Base-by-base conservation (phyloP, 1,284 basidiomycete species). In the Abortiporus biennis region DNA sequence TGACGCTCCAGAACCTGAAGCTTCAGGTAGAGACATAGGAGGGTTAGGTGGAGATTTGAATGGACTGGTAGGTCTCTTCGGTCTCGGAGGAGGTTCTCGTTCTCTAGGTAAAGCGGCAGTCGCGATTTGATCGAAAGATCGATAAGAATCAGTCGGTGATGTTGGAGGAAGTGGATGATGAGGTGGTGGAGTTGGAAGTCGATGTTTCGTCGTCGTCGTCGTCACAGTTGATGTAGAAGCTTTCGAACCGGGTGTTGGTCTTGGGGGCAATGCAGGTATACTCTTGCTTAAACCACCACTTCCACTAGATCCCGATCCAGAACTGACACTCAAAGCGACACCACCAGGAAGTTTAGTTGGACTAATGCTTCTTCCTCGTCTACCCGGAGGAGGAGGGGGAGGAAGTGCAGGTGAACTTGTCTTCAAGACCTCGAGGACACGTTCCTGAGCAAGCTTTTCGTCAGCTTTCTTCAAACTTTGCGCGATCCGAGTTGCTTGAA, bases 391-490 rank as follows among this genome's bases (percentile, higher is more conserved):
- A 42, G 55, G 57, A 44, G 53, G 61, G 23, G 46, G 43, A 44
- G 42, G 51, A 1, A 43, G 33, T 24, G 35, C 46, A 27, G 23
- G 41, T 36, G 39, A 46, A 37, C 50, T 58, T 53, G 59, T 56
- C 59, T 80, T 80, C 22, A 87, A 67, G 4, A 87, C 78, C 53
- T 80, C 76, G 44, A 85, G 62, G n/a, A 85, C 71, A 15, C 83
- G 68, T 54, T 82, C 78, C 47, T 75, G 72, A 55, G 82, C 81
- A n/a, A 83, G 65, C 46, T 74, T 69, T 36, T 76, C 74, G 51
- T 85, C 79, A 0, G 74, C 78, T 40, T 74, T 73, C 58, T 85
- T 84, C 58, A 84, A 65, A 6, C 71, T 72, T 56, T 83, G 77
- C 3, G 74, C 85, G 0, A 75, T 72, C 48, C 81, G 81, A 42